phyloP scores from a whole-genome alignment of 352 stramenopile genomes.

The Phytophthora capsici region DNA sequence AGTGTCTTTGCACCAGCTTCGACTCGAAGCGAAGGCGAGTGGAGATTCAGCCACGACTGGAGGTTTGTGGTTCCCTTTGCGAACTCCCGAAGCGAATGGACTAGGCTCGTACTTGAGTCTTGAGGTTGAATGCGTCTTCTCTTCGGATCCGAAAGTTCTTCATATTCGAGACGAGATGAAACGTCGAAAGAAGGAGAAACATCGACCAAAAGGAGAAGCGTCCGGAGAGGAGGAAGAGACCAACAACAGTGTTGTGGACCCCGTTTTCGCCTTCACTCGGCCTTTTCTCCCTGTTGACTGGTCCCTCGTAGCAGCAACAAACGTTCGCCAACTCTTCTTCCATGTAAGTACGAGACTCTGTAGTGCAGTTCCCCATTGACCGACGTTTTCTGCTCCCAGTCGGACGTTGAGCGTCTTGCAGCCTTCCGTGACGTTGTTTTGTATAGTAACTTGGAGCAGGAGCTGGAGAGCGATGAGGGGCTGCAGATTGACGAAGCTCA shows the following conservation, averaged over 20 bases:
- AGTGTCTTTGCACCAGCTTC: conserved; percentile 44
- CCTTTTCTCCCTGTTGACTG: conserved; percentile 65
- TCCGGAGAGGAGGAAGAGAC: conserved; percentile 1
- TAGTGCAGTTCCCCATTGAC: background rate
- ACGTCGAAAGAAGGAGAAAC: background rate
- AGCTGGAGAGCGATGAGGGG: conserved; percentile 55
- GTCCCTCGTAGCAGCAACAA: conserved; percentile 59
- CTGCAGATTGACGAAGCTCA: conserved; percentile 62
- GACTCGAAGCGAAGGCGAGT: conserved; percentile 1
- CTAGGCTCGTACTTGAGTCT: conserved; percentile 37
- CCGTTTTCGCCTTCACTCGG: conserved; percentile 59
- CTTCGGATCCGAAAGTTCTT: conserved; percentile 32
- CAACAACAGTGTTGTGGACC: conserved; percentile 42
- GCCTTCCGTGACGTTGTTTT: conserved; percentile 63
- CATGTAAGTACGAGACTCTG: conserved; percentile 37
- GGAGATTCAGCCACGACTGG: conserved; percentile 10
- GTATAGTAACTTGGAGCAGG: conserved; percentile 55
- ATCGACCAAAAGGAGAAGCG: background rate
- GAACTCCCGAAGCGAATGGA: conserved; percentile 24
- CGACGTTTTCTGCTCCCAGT: conserved; percentile 25
- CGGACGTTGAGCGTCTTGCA: conserved; percentile 58
- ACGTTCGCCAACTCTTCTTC: conserved; percentile 70
- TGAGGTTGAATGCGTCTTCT: conserved; percentile 47
- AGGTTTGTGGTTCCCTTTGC: conserved; percentile 49
- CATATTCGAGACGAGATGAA: conserved; percentile 31